A percentile compares a stretch with the other conserved stretches of the same genome.
Evolutionary conservation across 805 yeast species (phyloP).

Genomic region (Brettanomyces bruxellensis): DNA sequence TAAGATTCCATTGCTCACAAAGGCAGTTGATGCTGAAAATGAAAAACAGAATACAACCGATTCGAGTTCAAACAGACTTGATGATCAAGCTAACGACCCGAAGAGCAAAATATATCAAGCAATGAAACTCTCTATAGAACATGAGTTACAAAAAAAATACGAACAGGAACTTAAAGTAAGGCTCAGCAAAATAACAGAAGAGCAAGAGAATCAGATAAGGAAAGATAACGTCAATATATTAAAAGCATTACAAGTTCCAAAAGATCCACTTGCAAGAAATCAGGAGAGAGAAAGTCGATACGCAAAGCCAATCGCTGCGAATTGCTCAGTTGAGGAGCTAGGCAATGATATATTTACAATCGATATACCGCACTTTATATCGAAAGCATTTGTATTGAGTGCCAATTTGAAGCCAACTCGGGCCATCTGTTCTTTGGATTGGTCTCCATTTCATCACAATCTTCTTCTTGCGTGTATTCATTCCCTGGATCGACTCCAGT

Average conservation of each 20-base stretch:
- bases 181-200: not conserved
- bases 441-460: constrained; percentile 23
- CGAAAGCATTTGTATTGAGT: not conserved
- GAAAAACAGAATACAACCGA: not conserved
- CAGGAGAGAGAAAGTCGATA: not conserved
- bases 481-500: not conserved
- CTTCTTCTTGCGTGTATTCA: constrained; percentile 18
- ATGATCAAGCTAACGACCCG: not conserved
- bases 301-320: not conserved
- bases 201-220: not conserved
- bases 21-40: constrained; percentile 12
- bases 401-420: not conserved
- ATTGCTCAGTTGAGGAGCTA: not conserved
- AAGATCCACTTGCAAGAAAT: not conserved
- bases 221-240: not conserved
- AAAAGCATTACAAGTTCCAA: not conserved
- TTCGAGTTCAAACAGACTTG: no score
- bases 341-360: constrained; percentile 3
- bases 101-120: constrained; percentile 6
- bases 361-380: not conserved
- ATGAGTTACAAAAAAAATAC: constrained; percentile 3
- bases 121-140: constrained; percentile 4
- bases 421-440: constrained; percentile 20
- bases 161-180: constrained; percentile 3
- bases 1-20: constrained; percentile 8